Percentiles rank a stretch among this genome's conserved stretches.
phyloP scores from a whole-genome alignment of 2,329 filamentous ascomycete species.

The Paecilomyces variotii region DNA sequence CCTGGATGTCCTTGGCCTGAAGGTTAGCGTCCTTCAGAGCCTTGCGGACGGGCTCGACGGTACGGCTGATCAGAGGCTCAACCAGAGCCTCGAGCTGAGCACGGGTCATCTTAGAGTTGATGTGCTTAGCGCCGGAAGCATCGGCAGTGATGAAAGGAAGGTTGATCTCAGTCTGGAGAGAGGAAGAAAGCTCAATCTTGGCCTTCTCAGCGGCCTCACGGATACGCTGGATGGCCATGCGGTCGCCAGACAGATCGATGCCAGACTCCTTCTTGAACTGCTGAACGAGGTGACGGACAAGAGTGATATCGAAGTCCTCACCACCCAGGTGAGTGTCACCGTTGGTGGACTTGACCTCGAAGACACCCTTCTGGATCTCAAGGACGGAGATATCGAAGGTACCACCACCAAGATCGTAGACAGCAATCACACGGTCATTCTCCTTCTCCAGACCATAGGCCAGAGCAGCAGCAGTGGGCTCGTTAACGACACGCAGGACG shows the following conservation, averaged over 20 bases:
- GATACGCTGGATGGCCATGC: conserved; percentile 98
- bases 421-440: conserved; percentile 78
- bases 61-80: conserved; percentile 77
- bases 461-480: conserved; percentile 90
- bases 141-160: conserved; percentile 98
- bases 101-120: conserved; percentile 89
- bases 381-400: conserved; percentile 98
- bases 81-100: conserved; percentile 90
- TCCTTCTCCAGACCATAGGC: conserved; percentile 97
- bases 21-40: conserved; percentile 91
- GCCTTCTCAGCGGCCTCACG: conserved; percentile 98
- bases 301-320: conserved; percentile 93
- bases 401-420: conserved; percentile 97
- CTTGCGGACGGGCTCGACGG: conserved; percentile 89
- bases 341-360: conserved; percentile 98
- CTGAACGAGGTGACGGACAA: conserved; percentile 87
- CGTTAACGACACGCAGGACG: conserved; percentile 95
- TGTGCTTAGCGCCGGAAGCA: conserved; percentile 92
- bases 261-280: conserved; percentile 95
- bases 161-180: conserved; percentile 94
- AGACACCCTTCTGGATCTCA: conserved; percentile 95
- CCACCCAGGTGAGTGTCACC: conserved; percentile 97
- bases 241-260: conserved; percentile 82
- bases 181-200: conserved; percentile 96
- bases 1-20: conserved; percentile 87